phyloP scores from a whole-genome alignment of 176 grass and related monocot species.

The Alopecurus myosuroides region DNA sequence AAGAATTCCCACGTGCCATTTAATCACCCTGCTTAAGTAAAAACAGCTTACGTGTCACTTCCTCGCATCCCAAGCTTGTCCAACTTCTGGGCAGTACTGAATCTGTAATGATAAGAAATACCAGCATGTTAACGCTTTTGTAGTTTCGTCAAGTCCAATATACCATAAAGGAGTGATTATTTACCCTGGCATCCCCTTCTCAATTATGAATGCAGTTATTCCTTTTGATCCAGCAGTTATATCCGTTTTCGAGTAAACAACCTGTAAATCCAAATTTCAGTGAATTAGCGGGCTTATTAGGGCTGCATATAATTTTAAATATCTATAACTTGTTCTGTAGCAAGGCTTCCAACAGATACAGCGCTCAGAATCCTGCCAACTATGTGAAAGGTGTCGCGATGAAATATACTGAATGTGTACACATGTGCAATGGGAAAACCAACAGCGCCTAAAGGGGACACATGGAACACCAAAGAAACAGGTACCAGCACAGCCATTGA shows the following conservation, averaged over 20 bases:
- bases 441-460: background rate
- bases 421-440: background rate
- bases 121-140: background rate
- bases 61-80: constrained; percentile 99
- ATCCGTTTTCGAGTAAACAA: constrained; percentile 97
- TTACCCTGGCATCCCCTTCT: constrained; percentile 97
- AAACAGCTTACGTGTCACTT: constrained; percentile 82
- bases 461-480: constrained; percentile 1
- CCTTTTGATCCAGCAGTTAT: constrained; percentile 75
- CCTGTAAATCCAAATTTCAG: constrained; percentile 48
- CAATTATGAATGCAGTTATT: constrained; percentile 99
- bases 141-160: background rate
- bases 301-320: background rate
- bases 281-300: background rate
- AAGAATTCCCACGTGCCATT: background rate
- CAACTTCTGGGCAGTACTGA: constrained; percentile 91
- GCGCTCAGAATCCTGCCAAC: background rate
- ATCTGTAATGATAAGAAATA: constrained; percentile 48
- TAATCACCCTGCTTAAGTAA: background rate
- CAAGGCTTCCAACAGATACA: background rate
- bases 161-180: background rate
- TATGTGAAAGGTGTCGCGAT: background rate
- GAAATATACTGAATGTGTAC: background rate
- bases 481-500: background rate
- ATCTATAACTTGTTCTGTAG: background rate